These are phyloP conservation scores for Penicillium cinerascens DNA, from an alignment of 495 filamentous ascomycete genomes.

Conservation along the genomic window DNA sequence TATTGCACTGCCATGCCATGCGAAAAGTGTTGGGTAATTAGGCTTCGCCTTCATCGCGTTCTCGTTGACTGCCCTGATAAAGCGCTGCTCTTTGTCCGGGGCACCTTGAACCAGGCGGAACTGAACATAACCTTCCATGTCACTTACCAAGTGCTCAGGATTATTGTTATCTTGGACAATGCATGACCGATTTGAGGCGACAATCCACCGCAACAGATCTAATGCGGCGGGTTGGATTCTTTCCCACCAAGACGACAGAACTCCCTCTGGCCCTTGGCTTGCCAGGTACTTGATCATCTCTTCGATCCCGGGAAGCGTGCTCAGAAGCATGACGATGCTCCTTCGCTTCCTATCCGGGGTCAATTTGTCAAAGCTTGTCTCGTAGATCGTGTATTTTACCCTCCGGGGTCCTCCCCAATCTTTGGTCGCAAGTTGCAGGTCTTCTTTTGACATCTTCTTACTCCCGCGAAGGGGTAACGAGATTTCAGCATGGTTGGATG, in stretches of 20 bases:
- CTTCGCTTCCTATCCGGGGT: constrained; percentile 42
- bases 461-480: constrained; percentile 3
- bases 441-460: not conserved
- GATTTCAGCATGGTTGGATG: constrained; percentile 11
- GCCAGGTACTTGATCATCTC: constrained; percentile 61
- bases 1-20: constrained; percentile 77
- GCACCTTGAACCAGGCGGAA: constrained; percentile 88
- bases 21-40: constrained; percentile 68
- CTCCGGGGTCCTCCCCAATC: not conserved
- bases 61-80: constrained; percentile 59
- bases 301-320: constrained; percentile 63
- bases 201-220: constrained; percentile 78
- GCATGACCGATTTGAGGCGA: constrained; percentile 85
- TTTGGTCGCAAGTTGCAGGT: not conserved
- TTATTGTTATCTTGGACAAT: constrained; percentile 66
- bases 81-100: constrained; percentile 85
- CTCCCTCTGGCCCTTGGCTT: constrained; percentile 24
- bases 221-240: constrained; percentile 64
- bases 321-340: constrained; percentile 57
- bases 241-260: constrained; percentile 57
- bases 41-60: constrained; percentile 34
- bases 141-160: constrained; percentile 53
- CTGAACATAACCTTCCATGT: constrained; percentile 68
- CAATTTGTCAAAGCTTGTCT: constrained; percentile 56
- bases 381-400: constrained; percentile 37